Conservation (phyloP, 495 filamentous ascomycete genomes). For the Corynascus novoguineensis region DNA sequence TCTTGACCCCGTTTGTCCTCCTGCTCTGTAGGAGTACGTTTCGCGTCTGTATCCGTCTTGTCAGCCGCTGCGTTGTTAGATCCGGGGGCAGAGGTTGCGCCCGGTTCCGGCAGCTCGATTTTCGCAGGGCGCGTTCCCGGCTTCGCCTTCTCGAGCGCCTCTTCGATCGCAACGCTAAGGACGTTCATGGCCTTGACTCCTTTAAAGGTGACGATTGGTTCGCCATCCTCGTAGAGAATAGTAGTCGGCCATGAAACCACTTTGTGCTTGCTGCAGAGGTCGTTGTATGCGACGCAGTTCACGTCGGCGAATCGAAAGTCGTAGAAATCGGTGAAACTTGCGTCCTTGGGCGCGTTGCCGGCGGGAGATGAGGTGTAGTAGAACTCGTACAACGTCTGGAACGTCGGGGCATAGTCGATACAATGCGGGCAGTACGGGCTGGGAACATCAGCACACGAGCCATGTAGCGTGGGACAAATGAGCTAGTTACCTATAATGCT, state of each 20-base stretch:
- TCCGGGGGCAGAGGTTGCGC: slow-evolving; percentile 23
- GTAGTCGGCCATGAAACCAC: slow-evolving; percentile 68
- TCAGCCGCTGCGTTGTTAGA: slow-evolving; percentile 25
- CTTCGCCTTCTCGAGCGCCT: slow-evolving; percentile 66
- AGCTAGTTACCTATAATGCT: slow-evolving; percentile 43
- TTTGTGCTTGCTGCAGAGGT: slow-evolving; percentile 61
- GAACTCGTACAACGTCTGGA: slow-evolving; percentile 91
- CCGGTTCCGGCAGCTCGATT: slow-evolving; percentile 37
- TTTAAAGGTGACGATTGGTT: slow-evolving; percentile 52
- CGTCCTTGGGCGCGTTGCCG: slow-evolving; percentile 27
- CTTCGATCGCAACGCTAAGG: slow-evolving; percentile 67
- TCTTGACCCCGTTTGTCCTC: slow-evolving; percentile 1
- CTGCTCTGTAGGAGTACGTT: slow-evolving; percentile 37
- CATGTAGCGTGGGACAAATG: slow-evolving; percentile 9
- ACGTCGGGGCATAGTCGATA: slow-evolving; percentile 70
- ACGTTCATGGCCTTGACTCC: slow-evolving; percentile 57
- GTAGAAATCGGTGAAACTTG: slow-evolving; percentile 63
- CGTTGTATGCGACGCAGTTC: slow-evolving; percentile 76
- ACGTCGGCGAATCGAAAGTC: slow-evolving; percentile 82
- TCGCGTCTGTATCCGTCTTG: slow-evolving; percentile 37
- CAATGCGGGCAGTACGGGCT: slow-evolving; percentile 74
- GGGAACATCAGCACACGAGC: slow-evolving; percentile 14
- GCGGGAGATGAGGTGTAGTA: slow-evolving; percentile 86
- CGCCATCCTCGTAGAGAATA: slow-evolving; percentile 76
- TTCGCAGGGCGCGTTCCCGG: slow-evolving; percentile 69